phyloP scores from a whole-genome alignment of 2,329 filamentous ascomycete species.

The Verticillium nonalfalfae region DNA sequence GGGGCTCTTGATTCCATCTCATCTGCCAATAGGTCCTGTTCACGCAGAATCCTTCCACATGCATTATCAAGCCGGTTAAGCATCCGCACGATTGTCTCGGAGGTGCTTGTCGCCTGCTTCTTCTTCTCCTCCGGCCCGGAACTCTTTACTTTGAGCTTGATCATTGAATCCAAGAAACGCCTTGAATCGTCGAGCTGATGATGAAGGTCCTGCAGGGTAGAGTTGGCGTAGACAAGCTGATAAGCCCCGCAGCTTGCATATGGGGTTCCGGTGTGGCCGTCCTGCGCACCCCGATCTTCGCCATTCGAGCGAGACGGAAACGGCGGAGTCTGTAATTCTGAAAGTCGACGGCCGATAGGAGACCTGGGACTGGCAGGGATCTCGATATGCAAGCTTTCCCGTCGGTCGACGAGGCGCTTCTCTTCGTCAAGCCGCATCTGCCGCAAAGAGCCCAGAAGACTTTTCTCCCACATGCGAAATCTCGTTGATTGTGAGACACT shows the following conservation, averaged over 20 bases:
- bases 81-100: not conserved
- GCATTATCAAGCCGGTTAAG: not conserved
- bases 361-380: not conserved
- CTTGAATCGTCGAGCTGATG: not conserved
- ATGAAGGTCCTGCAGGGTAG: not conserved
- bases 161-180: not conserved
- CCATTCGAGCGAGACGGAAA: not conserved
- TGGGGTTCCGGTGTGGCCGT: not conserved
- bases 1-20: conserved; percentile 1
- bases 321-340: not conserved
- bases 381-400: not conserved
- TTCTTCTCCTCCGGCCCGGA: not conserved
- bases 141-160: not conserved
- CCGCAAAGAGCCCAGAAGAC: not conserved
- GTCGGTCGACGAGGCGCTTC: not conserved
- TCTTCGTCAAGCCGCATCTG: not conserved
- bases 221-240: not conserved
- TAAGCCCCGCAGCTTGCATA: not conserved
- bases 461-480: not conserved
- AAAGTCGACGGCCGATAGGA: not conserved
- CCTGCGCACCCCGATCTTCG: not conserved
- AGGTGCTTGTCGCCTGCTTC: not conserved
- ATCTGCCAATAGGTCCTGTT: not conserved
- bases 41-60: not conserved
- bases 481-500: not conserved